Evolutionary conservation across 1,139 yeast genomes (phyloP).

Genomic region (Yamadazyma membranifaciens): DNA sequence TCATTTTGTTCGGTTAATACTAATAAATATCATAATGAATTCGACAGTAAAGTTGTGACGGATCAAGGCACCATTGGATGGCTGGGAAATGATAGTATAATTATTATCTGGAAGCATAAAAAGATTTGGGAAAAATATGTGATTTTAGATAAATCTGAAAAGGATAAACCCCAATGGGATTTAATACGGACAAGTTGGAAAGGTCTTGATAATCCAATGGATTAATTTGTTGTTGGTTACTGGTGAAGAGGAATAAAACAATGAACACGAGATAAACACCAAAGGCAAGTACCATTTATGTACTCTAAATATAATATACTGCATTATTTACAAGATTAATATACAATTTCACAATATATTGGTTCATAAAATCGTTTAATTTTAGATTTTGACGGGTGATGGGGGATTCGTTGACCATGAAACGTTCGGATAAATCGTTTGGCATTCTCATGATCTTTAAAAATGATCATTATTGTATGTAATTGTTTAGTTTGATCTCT

Average conservation of each 20-base stretch:
- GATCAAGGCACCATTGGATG: constrained; percentile 76
- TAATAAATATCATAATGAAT: constrained; percentile 37
- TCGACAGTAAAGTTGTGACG: constrained; percentile 26
- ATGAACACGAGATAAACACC: background rate
- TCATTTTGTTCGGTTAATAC: constrained; percentile 81
- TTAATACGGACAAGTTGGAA: constrained; percentile 79
- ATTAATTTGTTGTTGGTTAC: background rate
- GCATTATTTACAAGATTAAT: constrained; percentile 15
- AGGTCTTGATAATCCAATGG: constrained; percentile 36
- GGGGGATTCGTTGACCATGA: constrained; percentile 47
- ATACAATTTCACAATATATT: constrained; percentile 36
- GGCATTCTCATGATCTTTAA: constrained; percentile 50
- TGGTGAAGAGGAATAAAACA: background rate
- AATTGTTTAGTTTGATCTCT: constrained; percentile 28
- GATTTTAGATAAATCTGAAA: constrained; percentile 44
- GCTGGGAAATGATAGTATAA: constrained; percentile 66
- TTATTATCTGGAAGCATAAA: constrained; percentile 69
- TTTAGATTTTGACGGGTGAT: constrained; percentile 24
- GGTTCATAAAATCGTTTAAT: constrained; percentile 37
- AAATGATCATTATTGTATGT: constrained; percentile 40
- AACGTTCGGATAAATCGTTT: constrained; percentile 51
- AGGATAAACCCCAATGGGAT: constrained; percentile 43
- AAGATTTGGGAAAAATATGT: constrained; percentile 86
- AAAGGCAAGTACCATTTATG: background rate
- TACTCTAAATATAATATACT: background rate